Evolutionary conservation across 2,329 filamentous ascomycete species (phyloP), one percentile per base, ranked within the genome.

Genomic region (Nothopassalora personata): DNA sequence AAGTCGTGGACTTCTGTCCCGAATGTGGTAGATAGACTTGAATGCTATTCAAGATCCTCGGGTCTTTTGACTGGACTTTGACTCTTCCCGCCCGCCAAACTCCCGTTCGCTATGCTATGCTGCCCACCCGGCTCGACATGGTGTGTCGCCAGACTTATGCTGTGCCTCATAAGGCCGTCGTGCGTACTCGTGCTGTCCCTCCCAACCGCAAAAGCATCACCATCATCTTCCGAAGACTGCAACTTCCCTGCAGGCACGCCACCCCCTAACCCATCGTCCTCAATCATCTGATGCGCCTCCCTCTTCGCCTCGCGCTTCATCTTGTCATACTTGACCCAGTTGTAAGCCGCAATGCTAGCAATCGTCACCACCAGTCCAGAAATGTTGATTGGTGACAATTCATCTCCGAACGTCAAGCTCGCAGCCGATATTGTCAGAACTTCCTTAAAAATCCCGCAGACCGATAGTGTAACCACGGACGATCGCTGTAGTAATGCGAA

Each of bases 371-470:
- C 71, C 11, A 99, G 79, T 7, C 94, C 94, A 15, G 88, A 83
- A 9, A 97, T 79, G 73, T 99, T 99, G 78, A 99, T 85, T 0
- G 87, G 79, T 0, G 92, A 97, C 49, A 99, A 83, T 52, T 83
- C 84, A 72, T 99, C 94, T 68, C 94, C 84, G 78, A 97, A 99
- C 4, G 96, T 86, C 30, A 95, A 74, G 8, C 91, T 89, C 0
- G 93, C 93, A 0, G 91, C 91, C 45, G 85, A 87, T 69, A 99
- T 97, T 13, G 94, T 99, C 57, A 99, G 87, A 45, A 97, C 94
- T 77, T 99, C 94, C 74, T 99, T 99, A 81, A 99, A 97, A 62
- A 99, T 97, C 61, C 94, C 94, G 63, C 92, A 96, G 67, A 99
- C 97, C 54, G 89, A 95, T 49, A 99, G 82, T 0, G 94, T 97